A percentile compares a stretch with the other conserved stretches of the same genome.
These are phyloP conservation scores for Oryza meridionalis DNA, from an alignment of 176 grass and related monocot genomes.

Conservation along the genomic window DNA sequence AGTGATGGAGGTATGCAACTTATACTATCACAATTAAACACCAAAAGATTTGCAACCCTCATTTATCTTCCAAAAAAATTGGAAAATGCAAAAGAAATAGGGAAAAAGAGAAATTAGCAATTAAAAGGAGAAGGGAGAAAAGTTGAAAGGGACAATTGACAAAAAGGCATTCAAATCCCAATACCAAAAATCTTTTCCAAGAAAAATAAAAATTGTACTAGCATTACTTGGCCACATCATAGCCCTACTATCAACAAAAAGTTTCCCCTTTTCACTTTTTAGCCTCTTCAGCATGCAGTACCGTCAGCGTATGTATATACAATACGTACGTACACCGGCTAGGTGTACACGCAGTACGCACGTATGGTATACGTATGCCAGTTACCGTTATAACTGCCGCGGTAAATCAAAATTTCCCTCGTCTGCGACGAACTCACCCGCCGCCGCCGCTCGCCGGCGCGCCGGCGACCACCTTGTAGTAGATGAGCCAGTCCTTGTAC, in stretches of 20 bases:
- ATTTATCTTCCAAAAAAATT: not conserved
- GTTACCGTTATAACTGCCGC: constrained; percentile 44
- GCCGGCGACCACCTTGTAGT: constrained; percentile 79
- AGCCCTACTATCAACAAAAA: constrained; percentile 34
- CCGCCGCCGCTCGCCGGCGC: constrained; percentile 39
- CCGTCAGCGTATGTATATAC: not conserved
- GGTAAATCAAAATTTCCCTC: constrained; percentile 31
- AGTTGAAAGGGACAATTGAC: not conserved
- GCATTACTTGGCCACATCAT: constrained; percentile 24
- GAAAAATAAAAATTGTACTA: not conserved
- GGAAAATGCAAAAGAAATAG: not conserved
- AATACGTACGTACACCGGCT: not conserved
- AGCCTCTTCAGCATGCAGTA: not conserved
- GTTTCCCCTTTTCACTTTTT: not conserved
- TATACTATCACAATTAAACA: not conserved
- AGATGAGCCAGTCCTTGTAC: constrained; percentile 97
- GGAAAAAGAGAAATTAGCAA: not conserved
- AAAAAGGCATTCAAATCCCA: constrained; percentile 28
- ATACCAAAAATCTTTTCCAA: constrained; percentile 23
- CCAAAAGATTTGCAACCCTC: too few relatives aligned
- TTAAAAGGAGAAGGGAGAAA: not conserved
- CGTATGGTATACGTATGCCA: constrained; percentile 3
- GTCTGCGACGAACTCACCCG: constrained; percentile 43
- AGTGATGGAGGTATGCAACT: not conserved
- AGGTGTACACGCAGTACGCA: not conserved